Evolutionary conservation across 2,329 filamentous ascomycete species (phyloP).

Genomic region (Coniosporium tulheliwenetii): DNA sequence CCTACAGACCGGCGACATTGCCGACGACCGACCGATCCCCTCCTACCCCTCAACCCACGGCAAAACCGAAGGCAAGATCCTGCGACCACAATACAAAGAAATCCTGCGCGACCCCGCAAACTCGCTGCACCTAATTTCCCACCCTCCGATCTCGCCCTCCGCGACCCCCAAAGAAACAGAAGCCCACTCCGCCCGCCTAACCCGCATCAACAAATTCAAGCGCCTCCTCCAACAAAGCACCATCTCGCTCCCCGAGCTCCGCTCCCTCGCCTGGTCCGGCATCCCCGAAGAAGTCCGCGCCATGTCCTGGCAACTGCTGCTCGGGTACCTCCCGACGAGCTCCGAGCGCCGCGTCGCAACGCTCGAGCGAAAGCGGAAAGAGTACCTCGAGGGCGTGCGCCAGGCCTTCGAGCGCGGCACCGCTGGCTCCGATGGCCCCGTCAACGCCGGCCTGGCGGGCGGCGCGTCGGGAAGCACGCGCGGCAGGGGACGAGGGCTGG

Average conservation of each 20-base stretch:
- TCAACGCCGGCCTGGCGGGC: conserved; percentile 38
- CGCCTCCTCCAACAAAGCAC: conserved; percentile 83
- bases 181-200: conserved; percentile 71
- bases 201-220: conserved; percentile 97
- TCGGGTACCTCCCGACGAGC: conserved; percentile 93
- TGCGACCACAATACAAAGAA: conserved; percentile 95
- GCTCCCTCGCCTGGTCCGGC: conserved; percentile 82
- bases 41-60: conserved; percentile 81
- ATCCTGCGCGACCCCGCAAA: conserved; percentile 79
- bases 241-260: conserved; percentile 69
- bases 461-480: conserved; percentile 17
- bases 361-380: conserved; percentile 84
- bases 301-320: conserved; percentile 95
- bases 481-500: conserved; percentile 53
- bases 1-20: conserved; percentile 76
- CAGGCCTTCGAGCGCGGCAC: conserved; percentile 46
- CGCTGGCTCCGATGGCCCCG: conserved; percentile 18
- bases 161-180: conserved; percentile 74
- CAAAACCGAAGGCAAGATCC: conserved; percentile 84
- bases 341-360: conserved; percentile 83
- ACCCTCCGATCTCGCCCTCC: conserved; percentile 57
- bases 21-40: conserved; percentile 69
- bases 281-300: conserved; percentile 88
- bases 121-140: conserved; percentile 82
- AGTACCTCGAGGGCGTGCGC: conserved; percentile 83